Evolutionary conservation across 73 alveolate species (phyloP).

Genomic region (Tetrahymena malaccensis): DNA sequence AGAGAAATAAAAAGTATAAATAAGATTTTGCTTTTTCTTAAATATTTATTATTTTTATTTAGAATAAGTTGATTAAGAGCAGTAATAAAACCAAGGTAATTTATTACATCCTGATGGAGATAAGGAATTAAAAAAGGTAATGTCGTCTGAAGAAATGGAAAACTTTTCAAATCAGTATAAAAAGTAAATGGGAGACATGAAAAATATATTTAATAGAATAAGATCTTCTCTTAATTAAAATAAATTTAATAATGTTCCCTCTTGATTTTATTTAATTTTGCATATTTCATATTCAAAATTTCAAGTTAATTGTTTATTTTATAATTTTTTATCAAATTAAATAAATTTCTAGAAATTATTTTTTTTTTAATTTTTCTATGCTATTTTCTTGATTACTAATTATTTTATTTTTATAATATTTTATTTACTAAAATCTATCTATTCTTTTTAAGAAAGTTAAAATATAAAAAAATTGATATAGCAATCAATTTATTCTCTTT

Average conservation of each 20-base stretch:
- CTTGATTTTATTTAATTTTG: neutral
- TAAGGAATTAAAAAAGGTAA: neutral
- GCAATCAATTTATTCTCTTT: too few relatives aligned
- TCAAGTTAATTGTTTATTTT: too few relatives aligned
- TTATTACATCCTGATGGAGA: neutral
- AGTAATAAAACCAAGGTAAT: neutral
- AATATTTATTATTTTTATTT: neutral
- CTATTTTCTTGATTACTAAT: too few relatives aligned
- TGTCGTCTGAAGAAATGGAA: neutral
- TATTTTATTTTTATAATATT: too few relatives aligned
- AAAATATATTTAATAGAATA: neutral
- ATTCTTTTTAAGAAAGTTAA: too few relatives aligned
- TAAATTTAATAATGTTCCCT: neutral
- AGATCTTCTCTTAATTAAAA: neutral
- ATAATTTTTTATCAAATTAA: too few relatives aligned
- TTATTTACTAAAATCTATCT: too few relatives aligned
- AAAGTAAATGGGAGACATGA: neutral
- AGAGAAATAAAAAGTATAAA: neutral
- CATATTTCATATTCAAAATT: too few relatives aligned
- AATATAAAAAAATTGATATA: too few relatives aligned
- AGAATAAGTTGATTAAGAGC: neutral
- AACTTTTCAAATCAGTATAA: neutral
- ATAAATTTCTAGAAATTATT: too few relatives aligned
- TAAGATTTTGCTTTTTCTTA: neutral
- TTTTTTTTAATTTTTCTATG: too few relatives aligned